Evolutionary conservation across 805 yeast species (phyloP), one percentile per base, ranked within the genome.

Genomic region (Zygosaccharomyces bisporus): DNA sequence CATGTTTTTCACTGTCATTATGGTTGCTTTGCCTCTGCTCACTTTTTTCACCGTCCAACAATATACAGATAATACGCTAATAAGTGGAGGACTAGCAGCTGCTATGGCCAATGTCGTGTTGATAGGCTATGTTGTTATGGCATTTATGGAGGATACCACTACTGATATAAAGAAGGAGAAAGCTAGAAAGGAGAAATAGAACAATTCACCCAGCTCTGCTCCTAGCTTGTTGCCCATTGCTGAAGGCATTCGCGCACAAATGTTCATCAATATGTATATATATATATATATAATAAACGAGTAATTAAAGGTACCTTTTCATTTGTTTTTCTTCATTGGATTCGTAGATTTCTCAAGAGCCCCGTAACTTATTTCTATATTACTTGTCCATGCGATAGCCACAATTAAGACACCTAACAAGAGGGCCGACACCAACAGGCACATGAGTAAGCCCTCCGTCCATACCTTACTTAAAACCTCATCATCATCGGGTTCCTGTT

Each of bases 31-130:
- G 39, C 95, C 95, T 18, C 56, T 86, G 50, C 42, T 74, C 20
- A 69, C 83, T 1, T 86, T 86, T 63, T 86, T 86, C 60, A 48
- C 66, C 1, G 61, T 73, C 12, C 82, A 79, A 52, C 73, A 71
- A 53, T 45, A 44, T 14, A 54, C 60, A 6, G 39, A 53, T 13
- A 84, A 77, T 55, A 76, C 89, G 1, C 63, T 85, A 10, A 67
- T 82, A 9, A 80, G 87, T 40, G 95, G 95, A 33, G 93, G 93
- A 2, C 58, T 81, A n/a, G 87, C 90, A 29, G 93, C 93, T 2
- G 70, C 78, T 13, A 77, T 77, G 45, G 93, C 93, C 20, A 86
- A 86, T 57, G 66, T 81, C 5, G 93, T 86, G 16, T 68, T 86
- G 52, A 76, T 85, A 41, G 86, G 84, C 0, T 86, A 83, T 57